These are phyloP conservation scores for Rhodosporidiobolus sp. DNA, from an alignment of 768 basidiomycete genomes.

Conservation along the genomic window DNA sequence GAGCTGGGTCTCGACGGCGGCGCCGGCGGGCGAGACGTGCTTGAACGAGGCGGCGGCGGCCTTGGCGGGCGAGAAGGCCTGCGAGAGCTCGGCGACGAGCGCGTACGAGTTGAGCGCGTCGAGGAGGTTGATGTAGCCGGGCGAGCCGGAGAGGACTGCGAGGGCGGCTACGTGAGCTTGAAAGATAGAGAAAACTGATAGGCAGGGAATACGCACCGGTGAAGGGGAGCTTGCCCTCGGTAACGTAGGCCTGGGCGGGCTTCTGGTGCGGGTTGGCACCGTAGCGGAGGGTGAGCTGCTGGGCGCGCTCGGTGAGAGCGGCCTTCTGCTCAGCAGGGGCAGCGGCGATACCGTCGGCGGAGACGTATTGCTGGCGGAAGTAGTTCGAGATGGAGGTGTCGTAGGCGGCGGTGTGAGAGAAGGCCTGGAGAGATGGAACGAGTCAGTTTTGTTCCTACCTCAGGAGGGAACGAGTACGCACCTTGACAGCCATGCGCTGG, in stretches of 20 bases:
- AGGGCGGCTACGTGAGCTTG: conserved; percentile 2
- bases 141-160: conserved; percentile 85
- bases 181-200: neutral
- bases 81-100: conserved; percentile 87
- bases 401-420: conserved; percentile 91
- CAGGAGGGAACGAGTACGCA: neutral
- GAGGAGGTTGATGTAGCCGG: conserved; percentile 96
- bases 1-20: conserved; percentile 73
- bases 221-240: conserved; percentile 85
- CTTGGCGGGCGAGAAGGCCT: conserved; percentile 64
- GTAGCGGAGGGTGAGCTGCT: conserved; percentile 82
- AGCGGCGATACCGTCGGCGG: conserved; percentile 56
- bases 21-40: conserved; percentile 97
- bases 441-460: neutral
- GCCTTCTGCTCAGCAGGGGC: conserved; percentile 61
- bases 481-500: conserved; percentile 70
- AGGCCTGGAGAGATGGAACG: conserved; percentile 62
- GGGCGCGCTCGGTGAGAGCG: conserved; percentile 60
- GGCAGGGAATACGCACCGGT: conserved; percentile 60
- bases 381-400: conserved; percentile 94
- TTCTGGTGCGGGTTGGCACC: conserved; percentile 99
- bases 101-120: conserved; percentile 97
- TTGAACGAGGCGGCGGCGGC: conserved; percentile 99
- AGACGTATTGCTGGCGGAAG: conserved; percentile 92
- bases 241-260: conserved; percentile 92